These are phyloP conservation scores for Helicosporidium sp. DNA, from an alignment of 139 green algal genomes.

Conservation along the genomic window DNA sequence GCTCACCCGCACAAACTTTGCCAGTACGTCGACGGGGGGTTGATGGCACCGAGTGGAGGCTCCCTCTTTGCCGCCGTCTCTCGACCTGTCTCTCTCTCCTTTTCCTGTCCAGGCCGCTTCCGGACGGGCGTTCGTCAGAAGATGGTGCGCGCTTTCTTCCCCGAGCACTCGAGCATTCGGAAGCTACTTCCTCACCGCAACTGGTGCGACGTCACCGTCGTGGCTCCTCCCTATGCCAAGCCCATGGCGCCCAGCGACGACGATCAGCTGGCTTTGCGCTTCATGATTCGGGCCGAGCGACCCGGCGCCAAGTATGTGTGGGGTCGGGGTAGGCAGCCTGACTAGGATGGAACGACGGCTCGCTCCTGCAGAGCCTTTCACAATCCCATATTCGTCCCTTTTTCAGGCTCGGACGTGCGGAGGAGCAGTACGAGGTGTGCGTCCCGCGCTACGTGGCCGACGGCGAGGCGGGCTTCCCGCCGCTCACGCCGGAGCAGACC, in stretches of 20 bases:
- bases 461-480: too few species aligned
- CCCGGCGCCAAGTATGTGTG: not conserved
- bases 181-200: slow-evolving; percentile 24
- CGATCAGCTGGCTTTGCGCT: slow-evolving; percentile 9
- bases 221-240: slow-evolving; percentile 4
- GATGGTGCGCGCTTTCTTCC: slow-evolving; percentile 13
- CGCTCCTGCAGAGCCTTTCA: not conserved
- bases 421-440: slow-evolving; percentile 9
- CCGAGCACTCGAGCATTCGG: slow-evolving; percentile 3
- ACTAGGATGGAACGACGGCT: not conserved
- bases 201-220: slow-evolving; percentile 18
- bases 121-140: slow-evolving; percentile 5
- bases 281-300: slow-evolving; percentile 17
- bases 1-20: slow-evolving; percentile 19
- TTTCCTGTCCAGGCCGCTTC: too few species aligned
- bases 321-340: too few species aligned
- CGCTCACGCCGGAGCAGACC: too few species aligned
- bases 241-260: slow-evolving; percentile 7
- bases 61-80: too few species aligned
- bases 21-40: slow-evolving; percentile 1
- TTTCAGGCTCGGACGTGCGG: slow-evolving; percentile 10
- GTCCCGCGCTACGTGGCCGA: slow-evolving; percentile 4
- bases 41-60: not conserved
- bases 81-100: too few species aligned
- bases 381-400: not conserved